These are phyloP conservation scores for Xylaria palmicola DNA, from an alignment of 495 filamentous ascomycete species.

Conservation along the genomic window DNA sequence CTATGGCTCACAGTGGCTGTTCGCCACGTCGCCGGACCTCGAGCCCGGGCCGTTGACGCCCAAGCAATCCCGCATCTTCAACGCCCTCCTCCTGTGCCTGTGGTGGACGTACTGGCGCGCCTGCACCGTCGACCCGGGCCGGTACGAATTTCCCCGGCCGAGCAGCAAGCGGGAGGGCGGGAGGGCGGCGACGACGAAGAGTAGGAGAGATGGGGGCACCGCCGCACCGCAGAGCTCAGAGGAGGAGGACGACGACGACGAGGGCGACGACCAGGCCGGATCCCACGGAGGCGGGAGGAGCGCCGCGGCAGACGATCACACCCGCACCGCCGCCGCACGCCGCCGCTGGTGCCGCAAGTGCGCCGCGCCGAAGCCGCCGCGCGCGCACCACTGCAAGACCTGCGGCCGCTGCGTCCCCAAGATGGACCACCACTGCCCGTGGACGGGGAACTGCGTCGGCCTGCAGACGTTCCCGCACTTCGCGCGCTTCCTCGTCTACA, in stretches of 20 bases:
- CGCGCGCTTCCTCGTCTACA: conserved; percentile 80
- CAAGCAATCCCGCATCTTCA: conserved; percentile 67
- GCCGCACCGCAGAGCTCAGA: conserved; percentile 2
- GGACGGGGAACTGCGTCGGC: conserved; percentile 93
- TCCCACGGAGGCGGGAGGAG: conserved; percentile 3
- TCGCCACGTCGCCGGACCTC: conserved; percentile 58
- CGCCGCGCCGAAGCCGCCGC: conserved; percentile 73
- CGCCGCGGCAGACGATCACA: conserved; percentile 30
- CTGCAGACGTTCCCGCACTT: conserved; percentile 88
- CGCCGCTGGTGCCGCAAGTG: conserved; percentile 83
- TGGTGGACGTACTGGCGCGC: conserved; percentile 79
- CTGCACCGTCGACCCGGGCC: conserved; percentile 76
- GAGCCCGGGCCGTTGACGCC: conserved; percentile 64
- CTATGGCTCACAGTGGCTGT: conserved; percentile 81
- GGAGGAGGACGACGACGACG: conserved; percentile 15
- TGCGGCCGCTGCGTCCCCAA: conserved; percentile 89
- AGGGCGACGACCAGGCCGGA: conserved; percentile 6
- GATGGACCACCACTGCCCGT: conserved; percentile 99
- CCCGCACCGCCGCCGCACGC: conserved; percentile 3
- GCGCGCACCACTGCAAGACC: conserved; percentile 88
- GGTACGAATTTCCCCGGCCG: conserved; percentile 38
- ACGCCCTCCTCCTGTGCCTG: conserved; percentile 66
- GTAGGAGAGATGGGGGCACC: neutral
- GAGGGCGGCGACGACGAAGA: conserved; percentile 10
- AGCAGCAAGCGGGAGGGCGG: conserved; percentile 11